These are phyloP conservation scores for Ogataea thermomethanolica DNA, from an alignment of 805 yeast species.

Conservation along the genomic window DNA sequence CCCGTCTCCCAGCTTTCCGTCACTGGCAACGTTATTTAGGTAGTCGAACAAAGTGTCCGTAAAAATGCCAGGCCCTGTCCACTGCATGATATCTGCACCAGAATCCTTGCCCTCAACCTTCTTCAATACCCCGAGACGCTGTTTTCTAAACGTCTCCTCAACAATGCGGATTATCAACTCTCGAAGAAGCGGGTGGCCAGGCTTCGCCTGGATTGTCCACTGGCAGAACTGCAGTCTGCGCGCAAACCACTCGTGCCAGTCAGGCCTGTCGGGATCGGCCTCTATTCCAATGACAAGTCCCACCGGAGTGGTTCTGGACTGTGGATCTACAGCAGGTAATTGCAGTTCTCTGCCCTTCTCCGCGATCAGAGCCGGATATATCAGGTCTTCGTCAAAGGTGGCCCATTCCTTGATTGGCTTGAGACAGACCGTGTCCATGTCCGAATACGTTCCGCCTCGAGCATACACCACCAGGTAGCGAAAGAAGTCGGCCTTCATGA, in stretches of 20 bases:
- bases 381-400: conserved; percentile 38
- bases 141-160: conserved; percentile 61
- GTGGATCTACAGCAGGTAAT: conserved; percentile 21
- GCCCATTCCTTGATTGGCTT: conserved; percentile 76
- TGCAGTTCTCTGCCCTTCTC: conserved; percentile 3
- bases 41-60: conserved; percentile 83
- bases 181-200: conserved; percentile 86
- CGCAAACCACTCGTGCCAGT: conserved; percentile 93
- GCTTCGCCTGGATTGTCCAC: conserved; percentile 90
- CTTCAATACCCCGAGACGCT: conserved; percentile 42
- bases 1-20: conserved; percentile 33
- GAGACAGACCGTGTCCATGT: conserved; percentile 78
- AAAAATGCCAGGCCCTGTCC: conserved; percentile 97
- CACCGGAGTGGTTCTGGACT: conserved; percentile 35
- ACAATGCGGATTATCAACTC: conserved; percentile 79
- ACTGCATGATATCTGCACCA: conserved; percentile 81
- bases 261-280: conserved; percentile 94
- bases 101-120: conserved; percentile 53
- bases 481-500: conserved; percentile 90
- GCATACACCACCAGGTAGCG: conserved; percentile 84
- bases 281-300: conserved; percentile 91
- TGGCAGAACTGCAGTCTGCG: conserved; percentile 93
- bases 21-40: conserved; percentile 54
- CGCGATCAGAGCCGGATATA: conserved; percentile 9
- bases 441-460: conserved; percentile 90